phyloP scores from a whole-genome alignment of 257 asterid genomes.

The Solanum paucissectum region DNA sequence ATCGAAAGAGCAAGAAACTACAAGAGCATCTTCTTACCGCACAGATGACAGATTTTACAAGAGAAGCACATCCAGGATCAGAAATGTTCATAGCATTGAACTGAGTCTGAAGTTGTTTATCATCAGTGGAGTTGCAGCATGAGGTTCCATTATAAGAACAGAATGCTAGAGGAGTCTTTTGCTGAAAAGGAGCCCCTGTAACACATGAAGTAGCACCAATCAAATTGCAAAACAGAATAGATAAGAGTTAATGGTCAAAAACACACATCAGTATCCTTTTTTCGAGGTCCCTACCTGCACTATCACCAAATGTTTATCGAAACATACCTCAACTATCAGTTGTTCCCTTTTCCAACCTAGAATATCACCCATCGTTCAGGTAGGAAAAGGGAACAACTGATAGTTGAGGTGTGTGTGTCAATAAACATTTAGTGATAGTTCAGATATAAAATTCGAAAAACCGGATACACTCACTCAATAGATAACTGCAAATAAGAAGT shows the following conservation, averaged over 20 bases:
- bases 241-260: not conserved
- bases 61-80: constrained; percentile 57
- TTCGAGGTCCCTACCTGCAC: not conserved
- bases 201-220: not conserved
- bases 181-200: constrained; percentile 53
- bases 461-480: not conserved
- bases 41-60: constrained; percentile 59
- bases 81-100: constrained; percentile 54
- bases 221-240: not conserved
- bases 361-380: not conserved
- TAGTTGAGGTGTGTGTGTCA: not conserved
- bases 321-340: not conserved
- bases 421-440: not conserved
- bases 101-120: constrained; percentile 36
- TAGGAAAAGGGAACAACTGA: not conserved
- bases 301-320: not conserved
- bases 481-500: not conserved
- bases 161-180: constrained; percentile 34
- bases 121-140: constrained; percentile 61
- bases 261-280: not conserved
- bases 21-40: constrained; percentile 34
- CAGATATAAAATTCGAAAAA: not conserved
- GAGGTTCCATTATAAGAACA: constrained; percentile 62
- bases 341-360: not conserved
- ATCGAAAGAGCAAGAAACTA: not conserved